phyloP scores from a whole-genome alignment of 192 early-diverging fungal genomes.

The Backusella australiensis region DNA sequence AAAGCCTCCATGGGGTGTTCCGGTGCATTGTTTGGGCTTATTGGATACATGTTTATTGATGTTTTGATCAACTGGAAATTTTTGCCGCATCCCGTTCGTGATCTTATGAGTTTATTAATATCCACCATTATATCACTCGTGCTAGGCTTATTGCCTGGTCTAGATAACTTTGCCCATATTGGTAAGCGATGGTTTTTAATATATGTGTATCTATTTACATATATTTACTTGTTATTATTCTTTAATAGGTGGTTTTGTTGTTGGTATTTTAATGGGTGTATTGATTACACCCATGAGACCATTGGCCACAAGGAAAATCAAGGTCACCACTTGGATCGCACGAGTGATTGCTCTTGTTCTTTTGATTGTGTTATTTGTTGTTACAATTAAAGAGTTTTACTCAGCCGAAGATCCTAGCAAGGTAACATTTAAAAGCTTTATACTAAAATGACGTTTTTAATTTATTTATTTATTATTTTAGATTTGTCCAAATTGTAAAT shows the following conservation, averaged over 20 bases:
- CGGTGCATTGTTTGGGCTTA: conserved; percentile 64
- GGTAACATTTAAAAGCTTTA: conserved; percentile 13
- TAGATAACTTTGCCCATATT: conserved; percentile 86
- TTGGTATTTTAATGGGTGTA: conserved; percentile 19
- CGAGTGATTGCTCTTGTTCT: conserved; percentile 39
- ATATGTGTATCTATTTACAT: not conserved
- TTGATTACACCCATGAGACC: conserved; percentile 22
- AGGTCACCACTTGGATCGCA: conserved; percentile 33
- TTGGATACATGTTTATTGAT: conserved; percentile 78
- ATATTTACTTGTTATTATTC: too few species aligned
- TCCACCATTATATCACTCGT: conserved; percentile 66
- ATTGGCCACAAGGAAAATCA: conserved; percentile 10
- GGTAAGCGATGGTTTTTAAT: conserved; percentile 37
- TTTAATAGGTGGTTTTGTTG: conserved; percentile 18
- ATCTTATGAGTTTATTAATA: conserved; percentile 66
- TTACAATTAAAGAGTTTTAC: conserved; percentile 53
- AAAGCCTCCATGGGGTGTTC: conserved; percentile 57
- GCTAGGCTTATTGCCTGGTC: conserved; percentile 70
- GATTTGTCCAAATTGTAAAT: conserved; percentile 62
- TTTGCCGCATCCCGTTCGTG: conserved; percentile 60
- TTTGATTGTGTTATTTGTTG: conserved; percentile 43
- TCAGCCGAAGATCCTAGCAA: conserved; percentile 29
- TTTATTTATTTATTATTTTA: conserved; percentile 12
- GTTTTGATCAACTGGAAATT: conserved; percentile 77
- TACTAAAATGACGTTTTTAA: not conserved